These are phyloP conservation scores for Ceratocystis alfenasii DNA, from an alignment of 2,329 filamentous ascomycete species.

Conservation along the genomic window DNA sequence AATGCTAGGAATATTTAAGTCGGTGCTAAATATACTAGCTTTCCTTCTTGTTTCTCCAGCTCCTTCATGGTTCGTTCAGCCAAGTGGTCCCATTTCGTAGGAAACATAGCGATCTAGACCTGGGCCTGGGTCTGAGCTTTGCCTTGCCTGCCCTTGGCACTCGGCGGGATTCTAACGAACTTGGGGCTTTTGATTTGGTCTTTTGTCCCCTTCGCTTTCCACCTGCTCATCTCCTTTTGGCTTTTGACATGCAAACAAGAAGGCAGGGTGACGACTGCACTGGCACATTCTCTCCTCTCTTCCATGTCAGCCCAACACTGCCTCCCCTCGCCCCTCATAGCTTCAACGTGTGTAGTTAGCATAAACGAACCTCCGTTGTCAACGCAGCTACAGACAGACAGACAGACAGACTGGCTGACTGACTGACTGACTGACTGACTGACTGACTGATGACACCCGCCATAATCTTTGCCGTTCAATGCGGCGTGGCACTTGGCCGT, in stretches of 20 bases:
- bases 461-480: neutral
- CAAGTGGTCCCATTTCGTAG: conserved; percentile 2
- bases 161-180: neutral
- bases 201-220: neutral
- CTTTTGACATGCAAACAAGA: neutral
- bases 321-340: neutral
- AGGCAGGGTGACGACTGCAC: neutral
- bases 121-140: conserved; percentile 1
- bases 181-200: neutral
- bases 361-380: neutral
- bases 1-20: neutral
- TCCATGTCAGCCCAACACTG: neutral
- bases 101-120: neutral
- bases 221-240: neutral
- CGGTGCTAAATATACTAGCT: neutral
- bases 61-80: conserved; percentile 8
- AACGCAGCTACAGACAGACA: neutral
- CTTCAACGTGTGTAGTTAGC: neutral
- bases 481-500: neutral
- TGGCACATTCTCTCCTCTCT: neutral
- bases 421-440: no score
- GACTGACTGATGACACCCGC: neutral
- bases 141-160: neutral
- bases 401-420: neutral
- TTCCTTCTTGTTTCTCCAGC: neutral